Base-by-base conservation (phyloP, 306 rosid species). In the Prunus dulcis region DNA sequence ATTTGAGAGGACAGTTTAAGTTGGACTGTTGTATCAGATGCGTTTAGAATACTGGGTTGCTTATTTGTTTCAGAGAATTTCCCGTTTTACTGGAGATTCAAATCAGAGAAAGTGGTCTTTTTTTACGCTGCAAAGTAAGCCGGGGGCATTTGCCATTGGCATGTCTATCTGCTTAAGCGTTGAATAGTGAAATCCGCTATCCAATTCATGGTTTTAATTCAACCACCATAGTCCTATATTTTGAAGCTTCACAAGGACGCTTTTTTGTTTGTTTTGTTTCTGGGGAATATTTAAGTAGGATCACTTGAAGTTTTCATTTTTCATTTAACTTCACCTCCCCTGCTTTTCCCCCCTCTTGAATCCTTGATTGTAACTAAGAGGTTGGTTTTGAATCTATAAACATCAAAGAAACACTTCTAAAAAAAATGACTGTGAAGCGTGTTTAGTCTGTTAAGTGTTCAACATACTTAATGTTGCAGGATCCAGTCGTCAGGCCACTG, bases 401-500 rank as follows among this genome's bases (percentile, higher is more conserved):
- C 22, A 62, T 28, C 45, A 8, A 38, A 38, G 43, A 38, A 62
- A 15, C 43, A 28, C 22, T 15, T 1, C 45, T 62, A 28, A 15
- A 62, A 11, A 15, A 2, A 28, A 12, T 2, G 20, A 56, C 28
- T 9, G 62, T 56, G 66, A 5, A 20, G 30, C 49, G 30, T 60
- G 53, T 23, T 32, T 10, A 11, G 22, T 30, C 20, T 38, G 27
- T 8, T 9, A 46, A 19, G 20, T 49, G 82, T 47, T n/a, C 75
- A 71, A 78, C 49, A 2, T 77, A 50, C 55, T 66, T 53, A 13
- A 46, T 77, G 50, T 80, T 88, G 85, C 91, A 95, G 98, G 93
- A 88, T 55, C 93, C 90, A 64, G 85, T 70, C 18, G 76, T 83
- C 56, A 88, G 85, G 78, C 96, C 95, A 20, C 81, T 92, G 17